Conservation (phyloP, 208 protist genomes). For the Entamoeba invadens region DNA sequence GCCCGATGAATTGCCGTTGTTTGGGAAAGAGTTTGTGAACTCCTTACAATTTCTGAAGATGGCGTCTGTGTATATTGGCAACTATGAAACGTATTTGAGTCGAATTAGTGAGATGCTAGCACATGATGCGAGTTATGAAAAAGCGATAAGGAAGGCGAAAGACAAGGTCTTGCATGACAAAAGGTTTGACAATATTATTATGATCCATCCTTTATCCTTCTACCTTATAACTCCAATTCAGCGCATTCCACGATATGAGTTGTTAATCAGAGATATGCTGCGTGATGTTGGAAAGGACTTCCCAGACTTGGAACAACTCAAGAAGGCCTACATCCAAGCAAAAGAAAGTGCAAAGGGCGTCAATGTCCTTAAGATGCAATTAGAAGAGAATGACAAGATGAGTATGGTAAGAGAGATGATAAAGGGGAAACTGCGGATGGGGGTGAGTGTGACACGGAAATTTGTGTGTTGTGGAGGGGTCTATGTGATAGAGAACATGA, state of each 20-base stretch:
- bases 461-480: neutral
- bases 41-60: neutral
- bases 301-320: neutral
- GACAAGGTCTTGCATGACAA: neutral
- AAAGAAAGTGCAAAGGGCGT: neutral
- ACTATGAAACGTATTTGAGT: neutral
- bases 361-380: neutral
- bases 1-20: neutral
- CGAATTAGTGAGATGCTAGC: neutral
- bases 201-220: neutral
- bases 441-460: neutral
- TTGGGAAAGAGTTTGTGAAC: neutral
- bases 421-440: neutral
- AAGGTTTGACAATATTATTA: neutral
- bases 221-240: neutral
- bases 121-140: neutral
- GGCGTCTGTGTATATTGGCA: neutral
- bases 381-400: neutral
- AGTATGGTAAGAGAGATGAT: neutral
- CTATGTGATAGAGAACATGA: neutral
- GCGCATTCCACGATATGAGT: neutral
- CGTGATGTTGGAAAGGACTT: neutral
- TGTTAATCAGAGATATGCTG: neutral
- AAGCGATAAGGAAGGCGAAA: neutral
- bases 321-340: neutral